Conservation (phyloP, 257 asterid genomes). For the Scutellaria minor region DNA sequence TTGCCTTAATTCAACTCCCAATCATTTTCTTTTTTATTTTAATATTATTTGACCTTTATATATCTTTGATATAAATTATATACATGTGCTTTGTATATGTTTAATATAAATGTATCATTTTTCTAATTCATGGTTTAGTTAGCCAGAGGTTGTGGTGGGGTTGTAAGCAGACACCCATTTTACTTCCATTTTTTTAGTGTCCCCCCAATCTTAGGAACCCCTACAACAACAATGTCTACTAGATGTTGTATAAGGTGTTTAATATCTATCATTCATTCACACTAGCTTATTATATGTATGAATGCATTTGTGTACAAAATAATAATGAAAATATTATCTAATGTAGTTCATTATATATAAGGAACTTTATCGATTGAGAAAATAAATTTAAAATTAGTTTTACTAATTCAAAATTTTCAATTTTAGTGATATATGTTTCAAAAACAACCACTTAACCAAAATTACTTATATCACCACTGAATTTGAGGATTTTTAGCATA, state of each 20-base stretch:
- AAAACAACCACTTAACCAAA: no score
- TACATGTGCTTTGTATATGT: constrained; percentile 42
- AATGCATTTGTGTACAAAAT: no score
- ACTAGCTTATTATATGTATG: no score
- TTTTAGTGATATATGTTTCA: no score
- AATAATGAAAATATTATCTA: no score
- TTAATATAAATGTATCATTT: constrained; percentile 30
- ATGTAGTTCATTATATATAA: no score
- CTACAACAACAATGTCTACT: neutral
- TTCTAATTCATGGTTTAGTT: constrained; percentile 11
- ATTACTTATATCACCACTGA: no score
- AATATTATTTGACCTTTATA: constrained; percentile 2
- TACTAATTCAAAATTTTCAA: no score
- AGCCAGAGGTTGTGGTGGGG: constrained; percentile 41
- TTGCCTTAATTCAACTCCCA: constrained; percentile 31
- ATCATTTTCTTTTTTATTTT: neutral
- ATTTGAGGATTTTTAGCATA: no score
- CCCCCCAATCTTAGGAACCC: constrained; percentile 39
- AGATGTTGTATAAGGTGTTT: neutral
- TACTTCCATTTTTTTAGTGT: constrained; percentile 28
- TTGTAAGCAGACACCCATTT: constrained; percentile 35
- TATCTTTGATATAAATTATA: constrained; percentile 13
- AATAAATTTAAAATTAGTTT: no score
- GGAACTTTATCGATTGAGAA: no score
- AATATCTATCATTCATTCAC: neutral